Evolutionary conservation across 2,329 filamentous ascomycete species (phyloP).

Genomic region (Hortaea sp.): DNA sequence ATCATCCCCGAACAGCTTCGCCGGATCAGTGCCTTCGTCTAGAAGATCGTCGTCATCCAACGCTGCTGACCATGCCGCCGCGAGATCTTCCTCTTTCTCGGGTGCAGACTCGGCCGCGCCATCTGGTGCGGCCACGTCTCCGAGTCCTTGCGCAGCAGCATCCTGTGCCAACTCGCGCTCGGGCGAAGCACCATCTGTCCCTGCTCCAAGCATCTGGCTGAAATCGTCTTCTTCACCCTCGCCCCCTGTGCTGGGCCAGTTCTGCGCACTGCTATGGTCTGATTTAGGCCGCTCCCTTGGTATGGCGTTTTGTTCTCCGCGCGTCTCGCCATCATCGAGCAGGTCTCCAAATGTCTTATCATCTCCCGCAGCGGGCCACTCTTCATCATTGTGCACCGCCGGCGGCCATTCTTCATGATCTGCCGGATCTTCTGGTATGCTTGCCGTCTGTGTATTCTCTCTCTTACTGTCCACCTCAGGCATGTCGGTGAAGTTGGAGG

Average conservation of each 20-base stretch:
- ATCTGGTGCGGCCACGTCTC: conserved; percentile 1
- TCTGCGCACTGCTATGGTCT: neutral
- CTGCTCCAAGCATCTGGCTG: conserved; percentile 18
- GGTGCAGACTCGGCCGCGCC: conserved; percentile 2
- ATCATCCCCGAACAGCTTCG: conserved; percentile 67
- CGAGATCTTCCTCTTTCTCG: conserved; percentile 51
- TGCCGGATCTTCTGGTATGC: neutral
- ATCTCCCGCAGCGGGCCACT: conserved; percentile 20
- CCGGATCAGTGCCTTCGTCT: conserved; percentile 39
- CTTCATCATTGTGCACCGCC: neutral
- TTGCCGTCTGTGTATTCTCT: neutral
- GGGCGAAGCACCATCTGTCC: neutral
- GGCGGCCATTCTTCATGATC: neutral
- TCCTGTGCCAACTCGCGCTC: conserved; percentile 1
- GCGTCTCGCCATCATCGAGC: conserved; percentile 6
- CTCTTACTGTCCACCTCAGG: conserved; percentile 3
- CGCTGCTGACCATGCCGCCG: conserved; percentile 74
- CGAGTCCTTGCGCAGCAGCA: conserved; percentile 2
- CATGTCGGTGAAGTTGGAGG: conserved; percentile 22
- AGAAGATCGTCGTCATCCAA: conserved; percentile 55
- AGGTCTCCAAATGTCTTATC: conserved; percentile 24
- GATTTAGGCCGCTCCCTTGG: neutral
- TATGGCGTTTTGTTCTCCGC: neutral
- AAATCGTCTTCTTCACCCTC: conserved; percentile 25
- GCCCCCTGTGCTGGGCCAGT: conserved; percentile 21